These are phyloP conservation scores for Aspergillus tamarii DNA, from an alignment of 2,329 filamentous ascomycete genomes.

Conservation along the genomic window DNA sequence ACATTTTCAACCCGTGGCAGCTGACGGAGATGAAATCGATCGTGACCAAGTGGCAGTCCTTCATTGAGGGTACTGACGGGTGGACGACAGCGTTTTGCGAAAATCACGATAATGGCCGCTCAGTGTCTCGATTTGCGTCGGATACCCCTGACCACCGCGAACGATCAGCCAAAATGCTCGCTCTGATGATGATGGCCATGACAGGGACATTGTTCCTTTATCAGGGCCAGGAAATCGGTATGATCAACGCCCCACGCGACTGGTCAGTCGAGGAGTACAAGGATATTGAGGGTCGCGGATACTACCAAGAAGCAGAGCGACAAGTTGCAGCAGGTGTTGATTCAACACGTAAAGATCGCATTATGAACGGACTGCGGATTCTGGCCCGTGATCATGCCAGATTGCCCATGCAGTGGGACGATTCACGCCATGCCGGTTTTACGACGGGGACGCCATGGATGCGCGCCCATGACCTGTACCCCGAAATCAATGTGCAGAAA, in stretches of 20 bases:
- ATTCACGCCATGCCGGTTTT: conserved; percentile 62
- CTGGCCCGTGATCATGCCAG: conserved; percentile 64
- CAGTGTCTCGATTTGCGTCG: conserved; percentile 57
- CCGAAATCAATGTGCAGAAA: conserved; percentile 52
- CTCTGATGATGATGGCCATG: conserved; percentile 52
- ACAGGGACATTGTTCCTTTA: conserved; percentile 62
- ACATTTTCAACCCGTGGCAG: conserved; percentile 46
- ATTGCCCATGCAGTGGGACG: conserved; percentile 70
- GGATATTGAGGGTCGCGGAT: conserved; percentile 51
- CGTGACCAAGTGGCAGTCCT: conserved; percentile 55
- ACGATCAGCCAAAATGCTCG: conserved; percentile 58
- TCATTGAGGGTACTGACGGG: conserved; percentile 51
- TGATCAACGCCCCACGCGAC: conserved; percentile 56
- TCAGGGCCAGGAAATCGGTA: conserved; percentile 65
- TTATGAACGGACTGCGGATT: conserved; percentile 50
- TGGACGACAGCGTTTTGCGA: conserved; percentile 66
- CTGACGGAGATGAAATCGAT: conserved; percentile 55
- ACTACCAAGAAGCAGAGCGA: conserved; percentile 45
- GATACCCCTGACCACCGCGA: conserved; percentile 53
- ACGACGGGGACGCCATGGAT: conserved; percentile 63
- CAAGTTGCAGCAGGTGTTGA: conserved; percentile 35
- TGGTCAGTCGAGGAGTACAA: conserved; percentile 54
- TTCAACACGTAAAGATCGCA: conserved; percentile 16
- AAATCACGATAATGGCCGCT: conserved; percentile 66
- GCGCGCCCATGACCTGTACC: conserved; percentile 54